Conservation (phyloP, 805 yeast species). For the Wickerhamomyces sydowiorum region DNA sequence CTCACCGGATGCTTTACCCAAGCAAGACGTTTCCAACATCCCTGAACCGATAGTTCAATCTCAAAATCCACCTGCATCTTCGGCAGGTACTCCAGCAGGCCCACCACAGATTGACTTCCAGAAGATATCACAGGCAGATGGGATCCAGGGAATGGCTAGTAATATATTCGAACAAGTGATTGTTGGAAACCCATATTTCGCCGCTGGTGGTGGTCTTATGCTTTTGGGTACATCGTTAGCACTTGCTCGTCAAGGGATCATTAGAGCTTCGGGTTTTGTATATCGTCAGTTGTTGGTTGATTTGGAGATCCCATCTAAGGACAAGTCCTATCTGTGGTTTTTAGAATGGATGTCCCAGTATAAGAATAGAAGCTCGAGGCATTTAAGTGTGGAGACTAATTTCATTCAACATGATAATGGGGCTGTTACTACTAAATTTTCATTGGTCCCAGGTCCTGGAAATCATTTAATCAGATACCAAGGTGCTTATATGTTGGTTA, state of each 20-base stretch:
- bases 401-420: slow-evolving; percentile 91
- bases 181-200: slow-evolving; percentile 84
- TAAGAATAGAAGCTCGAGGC: slow-evolving; percentile 71
- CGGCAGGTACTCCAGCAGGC: slow-evolving; percentile 1
- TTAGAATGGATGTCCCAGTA: slow-evolving; percentile 92
- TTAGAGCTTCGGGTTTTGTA: slow-evolving; percentile 56
- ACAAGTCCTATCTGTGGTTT: slow-evolving; percentile 92
- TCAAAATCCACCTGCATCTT: background rate
- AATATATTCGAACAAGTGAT: slow-evolving; percentile 47
- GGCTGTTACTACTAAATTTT: slow-evolving; percentile 77
- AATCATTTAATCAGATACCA: slow-evolving; percentile 80
- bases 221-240: slow-evolving; percentile 87
- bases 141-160: slow-evolving; percentile 25
- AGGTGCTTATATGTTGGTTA: slow-evolving; percentile 84
- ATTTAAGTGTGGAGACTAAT: slow-evolving; percentile 84
- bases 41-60: background rate
- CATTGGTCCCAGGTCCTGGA: slow-evolving; percentile 96
- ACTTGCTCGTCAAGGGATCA: slow-evolving; percentile 61
- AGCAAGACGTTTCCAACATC: background rate
- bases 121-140: slow-evolving; percentile 16
- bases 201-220: slow-evolving; percentile 99
- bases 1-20: background rate
- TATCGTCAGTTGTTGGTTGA: slow-evolving; percentile 86
- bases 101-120: slow-evolving; percentile 20
- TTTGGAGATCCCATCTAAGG: slow-evolving; percentile 88